Base-by-base conservation (phyloP, 1,284 basidiomycete species). In the Papiliotrema nemorosa region DNA sequence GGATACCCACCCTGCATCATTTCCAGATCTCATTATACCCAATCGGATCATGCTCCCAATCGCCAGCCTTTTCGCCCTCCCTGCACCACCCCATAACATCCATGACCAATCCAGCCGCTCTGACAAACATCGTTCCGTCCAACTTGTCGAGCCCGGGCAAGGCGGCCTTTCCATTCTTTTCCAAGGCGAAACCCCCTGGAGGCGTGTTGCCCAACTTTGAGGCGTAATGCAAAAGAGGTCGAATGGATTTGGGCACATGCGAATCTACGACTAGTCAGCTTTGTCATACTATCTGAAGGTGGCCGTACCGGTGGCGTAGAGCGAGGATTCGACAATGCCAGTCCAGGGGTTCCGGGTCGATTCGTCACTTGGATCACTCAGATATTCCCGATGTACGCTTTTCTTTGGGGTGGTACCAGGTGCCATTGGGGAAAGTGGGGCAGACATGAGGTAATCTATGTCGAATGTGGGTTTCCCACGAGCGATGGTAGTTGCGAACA, bases 1-100 rank as follows among this genome's bases (percentile, higher is more conserved):
- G n/a, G n/a, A n/a, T n/a, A n/a, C n/a, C n/a, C n/a, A n/a, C n/a
- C n/a, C n/a, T n/a, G n/a, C n/a, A 31, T 31, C 14, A 7, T 53
- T 78, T 77, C 85, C 84, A 86, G 0, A 83, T 84, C 12, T 77
- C 83, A 53, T 86, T 83, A 81, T 83, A 86, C 0, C 85, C 85
- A 22, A 85, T 67, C 18, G 78, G 82, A 59, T 80, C 82, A 38
- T 77, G 57, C 67, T 85, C 84, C 84, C 84, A 86, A 18, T 41
- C 47, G 1, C 53, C 54, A 18, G 60, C 59, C 0, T 68, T 53
- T 3, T 77, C 77, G 0, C 81, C 81, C 70, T 80, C 77, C 20
- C 77, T 73, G 1, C 81, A 78, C 84, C 84, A 86, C 0, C 84
- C 84, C 51, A 83, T 72, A 14, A 73, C 77, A 34, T 82, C 74